A percentile compares a stretch with the other conserved stretches of the same genome.
Evolutionary conservation across 352 stramenopile species (phyloP).

Genomic region (Globisporangium iwayamae): DNA sequence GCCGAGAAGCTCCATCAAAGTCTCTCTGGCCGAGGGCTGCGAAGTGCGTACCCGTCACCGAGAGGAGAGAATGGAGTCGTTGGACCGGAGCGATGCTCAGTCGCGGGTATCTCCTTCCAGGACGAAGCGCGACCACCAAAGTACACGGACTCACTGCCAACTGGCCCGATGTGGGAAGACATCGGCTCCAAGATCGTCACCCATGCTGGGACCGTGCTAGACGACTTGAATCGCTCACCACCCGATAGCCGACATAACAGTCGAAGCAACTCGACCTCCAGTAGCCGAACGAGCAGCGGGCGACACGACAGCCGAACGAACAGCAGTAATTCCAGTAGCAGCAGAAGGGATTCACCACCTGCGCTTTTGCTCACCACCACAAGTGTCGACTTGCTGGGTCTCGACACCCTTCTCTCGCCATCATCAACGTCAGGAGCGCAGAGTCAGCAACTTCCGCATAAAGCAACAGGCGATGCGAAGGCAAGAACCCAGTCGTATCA

Average conservation of each 20-base stretch:
- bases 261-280: background rate
- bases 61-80: conserved; percentile 8
- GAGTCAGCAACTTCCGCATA: background rate
- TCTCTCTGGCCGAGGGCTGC: conserved; percentile 45
- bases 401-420: conserved; percentile 19
- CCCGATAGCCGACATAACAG: conserved; percentile 4
- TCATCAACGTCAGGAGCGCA: background rate
- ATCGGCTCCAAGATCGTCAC: conserved; percentile 45
- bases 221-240: conserved; percentile 8
- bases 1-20: conserved; percentile 56
- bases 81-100: background rate
- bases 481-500: conserved; percentile 5
- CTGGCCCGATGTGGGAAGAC: conserved; percentile 24
- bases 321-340: background rate
- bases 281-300: background rate
- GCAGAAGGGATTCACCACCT: background rate
- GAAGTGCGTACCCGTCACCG: conserved; percentile 24
- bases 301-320: background rate
- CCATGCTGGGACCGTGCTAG: conserved; percentile 28
- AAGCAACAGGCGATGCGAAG: background rate
- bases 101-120: conserved; percentile 13
- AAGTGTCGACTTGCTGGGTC: conserved; percentile 30
- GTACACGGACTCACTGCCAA: conserved; percentile 36
- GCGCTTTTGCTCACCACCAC: background rate
- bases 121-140: conserved; percentile 20